Conservation (phyloP, 2,329 filamentous ascomycete species). For the Aureobasidium sp. region DNA sequence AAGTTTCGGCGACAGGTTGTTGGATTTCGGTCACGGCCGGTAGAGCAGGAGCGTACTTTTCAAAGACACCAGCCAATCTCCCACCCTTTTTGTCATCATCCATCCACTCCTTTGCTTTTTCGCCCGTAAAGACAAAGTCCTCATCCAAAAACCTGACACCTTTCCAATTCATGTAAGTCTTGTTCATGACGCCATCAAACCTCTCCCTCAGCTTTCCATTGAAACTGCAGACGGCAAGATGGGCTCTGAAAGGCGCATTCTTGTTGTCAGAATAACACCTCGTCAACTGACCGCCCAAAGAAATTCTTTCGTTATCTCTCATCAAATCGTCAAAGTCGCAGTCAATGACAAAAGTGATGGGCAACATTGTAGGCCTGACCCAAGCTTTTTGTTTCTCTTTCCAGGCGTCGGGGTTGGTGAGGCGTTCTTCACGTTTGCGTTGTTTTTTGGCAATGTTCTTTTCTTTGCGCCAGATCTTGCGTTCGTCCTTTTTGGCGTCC, state of each 20-base stretch:
- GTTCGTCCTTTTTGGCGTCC: constrained; percentile 60
- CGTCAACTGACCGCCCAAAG: constrained; percentile 75
- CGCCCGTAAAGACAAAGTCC: constrained; percentile 65
- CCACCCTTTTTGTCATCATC: constrained; percentile 46
- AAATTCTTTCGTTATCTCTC: constrained; percentile 77
- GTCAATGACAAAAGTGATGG: constrained; percentile 77
- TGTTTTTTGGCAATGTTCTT: constrained; percentile 48
- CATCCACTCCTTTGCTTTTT: constrained; percentile 64
- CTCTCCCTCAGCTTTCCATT: constrained; percentile 65
- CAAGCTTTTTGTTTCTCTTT: constrained; percentile 16
- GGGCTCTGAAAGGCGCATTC: constrained; percentile 57
- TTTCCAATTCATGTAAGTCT: constrained; percentile 72
- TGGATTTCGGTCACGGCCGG: not conserved
- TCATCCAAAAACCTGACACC: constrained; percentile 65
- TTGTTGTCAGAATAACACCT: constrained; percentile 85
- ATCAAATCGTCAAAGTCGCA: constrained; percentile 90
- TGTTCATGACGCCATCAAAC: constrained; percentile 67
- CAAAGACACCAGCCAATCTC: constrained; percentile 47
- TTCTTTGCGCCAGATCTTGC: constrained; percentile 53
- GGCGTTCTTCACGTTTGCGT: constrained; percentile 29
- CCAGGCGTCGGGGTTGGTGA: constrained; percentile 19
- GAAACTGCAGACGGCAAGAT: constrained; percentile 74
- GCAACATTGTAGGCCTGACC: constrained; percentile 51
- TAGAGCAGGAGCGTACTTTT: constrained; percentile 13
- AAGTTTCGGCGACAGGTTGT: not conserved